These are phyloP conservation scores for Pelargonium cotyledonis DNA, from an alignment of 441 rosid genomes.

Conservation along the genomic window DNA sequence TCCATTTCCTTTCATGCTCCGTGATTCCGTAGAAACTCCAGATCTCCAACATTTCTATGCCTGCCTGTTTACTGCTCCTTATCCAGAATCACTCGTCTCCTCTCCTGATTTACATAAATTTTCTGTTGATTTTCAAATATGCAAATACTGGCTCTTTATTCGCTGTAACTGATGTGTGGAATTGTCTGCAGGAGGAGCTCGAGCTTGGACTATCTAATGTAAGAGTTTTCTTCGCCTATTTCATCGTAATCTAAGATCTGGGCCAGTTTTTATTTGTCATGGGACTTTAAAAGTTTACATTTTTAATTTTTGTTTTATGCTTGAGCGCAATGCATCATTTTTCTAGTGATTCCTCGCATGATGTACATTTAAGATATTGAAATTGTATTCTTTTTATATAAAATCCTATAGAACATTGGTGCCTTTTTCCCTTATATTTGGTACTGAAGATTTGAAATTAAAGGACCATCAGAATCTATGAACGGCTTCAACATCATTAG, in stretches of 20 bases:
- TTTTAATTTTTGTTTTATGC: background rate
- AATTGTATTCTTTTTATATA: too few species aligned
- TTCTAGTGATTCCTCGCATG: background rate
- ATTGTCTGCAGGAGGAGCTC: constrained; percentile 61
- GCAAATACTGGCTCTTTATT: constrained; percentile 1
- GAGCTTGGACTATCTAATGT: constrained; percentile 74
- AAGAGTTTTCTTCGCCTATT: constrained; percentile 15
- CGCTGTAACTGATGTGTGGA: constrained; percentile 2
- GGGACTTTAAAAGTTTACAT: background rate
- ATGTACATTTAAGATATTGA: background rate
- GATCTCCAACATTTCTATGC: background rate
- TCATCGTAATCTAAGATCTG: too few species aligned
- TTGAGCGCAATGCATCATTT: too few species aligned
- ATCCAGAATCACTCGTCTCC: background rate
- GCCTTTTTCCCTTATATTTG: background rate
- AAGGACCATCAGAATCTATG: background rate
- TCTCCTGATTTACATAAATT: background rate
- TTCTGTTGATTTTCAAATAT: background rate
- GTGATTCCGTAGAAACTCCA: background rate
- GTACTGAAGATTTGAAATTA: background rate
- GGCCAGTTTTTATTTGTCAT: background rate
- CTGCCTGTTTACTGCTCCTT: background rate
- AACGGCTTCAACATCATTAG: background rate
- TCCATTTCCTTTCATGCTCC: background rate
- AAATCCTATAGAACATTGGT: too few species aligned